These are phyloP conservation scores for Parachaetomium inaequale DNA, from an alignment of 495 filamentous ascomycete species.

Conservation along the genomic window DNA sequence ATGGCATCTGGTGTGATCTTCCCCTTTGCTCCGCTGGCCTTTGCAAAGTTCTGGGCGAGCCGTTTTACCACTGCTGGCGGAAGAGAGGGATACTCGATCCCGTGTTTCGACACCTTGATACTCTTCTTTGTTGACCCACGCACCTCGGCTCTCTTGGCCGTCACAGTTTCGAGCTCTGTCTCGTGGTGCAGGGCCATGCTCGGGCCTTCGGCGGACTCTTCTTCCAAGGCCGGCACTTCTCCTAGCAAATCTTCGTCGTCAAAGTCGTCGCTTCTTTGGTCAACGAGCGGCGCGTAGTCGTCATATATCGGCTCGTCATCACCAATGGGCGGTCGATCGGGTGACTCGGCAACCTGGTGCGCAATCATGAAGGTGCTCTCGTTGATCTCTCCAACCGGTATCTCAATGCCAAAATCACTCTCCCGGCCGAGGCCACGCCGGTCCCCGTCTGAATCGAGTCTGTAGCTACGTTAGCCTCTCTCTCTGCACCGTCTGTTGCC, in stretches of 20 bases:
- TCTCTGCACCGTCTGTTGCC: conserved; percentile 30
- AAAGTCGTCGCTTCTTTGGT: conserved; percentile 26
- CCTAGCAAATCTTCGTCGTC: conserved; percentile 30
- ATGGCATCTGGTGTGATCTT: conserved; percentile 71
- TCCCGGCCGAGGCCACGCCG: conserved; percentile 35
- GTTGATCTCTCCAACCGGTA: conserved; percentile 40
- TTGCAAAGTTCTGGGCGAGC: conserved; percentile 67
- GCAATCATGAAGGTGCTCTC: conserved; percentile 45
- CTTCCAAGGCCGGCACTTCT: conserved; percentile 17
- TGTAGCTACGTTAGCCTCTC: conserved; percentile 23
- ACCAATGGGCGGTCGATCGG: conserved; percentile 4
- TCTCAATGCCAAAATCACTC: conserved; percentile 48
- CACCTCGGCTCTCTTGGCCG: conserved; percentile 27
- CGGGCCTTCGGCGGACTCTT: conserved; percentile 21
- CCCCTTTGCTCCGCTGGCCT: conserved; percentile 56
- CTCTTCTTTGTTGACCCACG: conserved; percentile 43
- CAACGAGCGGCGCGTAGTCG: conserved; percentile 22
- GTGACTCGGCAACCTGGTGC: conserved; percentile 29
- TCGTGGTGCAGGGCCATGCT: neutral
- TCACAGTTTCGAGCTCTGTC: neutral
- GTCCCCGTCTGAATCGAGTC: conserved; percentile 36
- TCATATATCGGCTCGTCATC: conserved; percentile 21
- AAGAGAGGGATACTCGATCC: conserved; percentile 71
- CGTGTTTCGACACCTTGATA: conserved; percentile 64
- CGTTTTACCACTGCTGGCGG: conserved; percentile 68